Percentiles rank a stretch among this genome's conserved stretches.
phyloP scores from a whole-genome alignment of 441 rosid species.

The Isatis lusitanica region DNA sequence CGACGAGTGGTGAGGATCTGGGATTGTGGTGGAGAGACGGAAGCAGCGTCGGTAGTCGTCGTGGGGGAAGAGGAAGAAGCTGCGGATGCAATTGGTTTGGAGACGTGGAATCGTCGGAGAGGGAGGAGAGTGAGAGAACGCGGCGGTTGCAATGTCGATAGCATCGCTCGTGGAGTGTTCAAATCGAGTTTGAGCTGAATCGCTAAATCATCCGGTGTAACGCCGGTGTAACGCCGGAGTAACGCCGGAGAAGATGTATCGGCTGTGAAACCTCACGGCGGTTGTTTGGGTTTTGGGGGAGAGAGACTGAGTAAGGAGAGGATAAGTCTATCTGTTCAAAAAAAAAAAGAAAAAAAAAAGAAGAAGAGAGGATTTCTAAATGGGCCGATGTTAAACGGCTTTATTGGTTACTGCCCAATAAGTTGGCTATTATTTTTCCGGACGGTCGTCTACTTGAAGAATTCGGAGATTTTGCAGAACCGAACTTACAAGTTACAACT shows the following conservation, averaged over 20 bases:
- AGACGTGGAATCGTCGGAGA: conserved; percentile 32
- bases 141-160: conserved; percentile 58
- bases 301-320: neutral
- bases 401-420: neutral
- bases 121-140: conserved; percentile 56
- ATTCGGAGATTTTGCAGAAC: no score
- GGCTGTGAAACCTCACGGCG: conserved; percentile 11
- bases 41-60: conserved; percentile 15
- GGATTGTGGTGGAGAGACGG: conserved; percentile 51
- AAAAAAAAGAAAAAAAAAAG: neutral
- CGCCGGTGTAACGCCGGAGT: neutral
- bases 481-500: no score
- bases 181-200: neutral
- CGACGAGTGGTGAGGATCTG: conserved; percentile 74
- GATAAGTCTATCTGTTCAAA: neutral
- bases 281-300: conserved; percentile 5
- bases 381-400: neutral
- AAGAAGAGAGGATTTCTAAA: neutral
- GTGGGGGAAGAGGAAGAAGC: conserved; percentile 34
- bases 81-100: conserved; percentile 28
- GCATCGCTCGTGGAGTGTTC: conserved; percentile 36
- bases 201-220: neutral
- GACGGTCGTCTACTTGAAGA: no score
- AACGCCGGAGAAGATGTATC: neutral
- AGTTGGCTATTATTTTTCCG: no score